Base-by-base conservation (phyloP, 495 filamentous ascomycete genomes). In the Sphaerosporella brunnea region DNA sequence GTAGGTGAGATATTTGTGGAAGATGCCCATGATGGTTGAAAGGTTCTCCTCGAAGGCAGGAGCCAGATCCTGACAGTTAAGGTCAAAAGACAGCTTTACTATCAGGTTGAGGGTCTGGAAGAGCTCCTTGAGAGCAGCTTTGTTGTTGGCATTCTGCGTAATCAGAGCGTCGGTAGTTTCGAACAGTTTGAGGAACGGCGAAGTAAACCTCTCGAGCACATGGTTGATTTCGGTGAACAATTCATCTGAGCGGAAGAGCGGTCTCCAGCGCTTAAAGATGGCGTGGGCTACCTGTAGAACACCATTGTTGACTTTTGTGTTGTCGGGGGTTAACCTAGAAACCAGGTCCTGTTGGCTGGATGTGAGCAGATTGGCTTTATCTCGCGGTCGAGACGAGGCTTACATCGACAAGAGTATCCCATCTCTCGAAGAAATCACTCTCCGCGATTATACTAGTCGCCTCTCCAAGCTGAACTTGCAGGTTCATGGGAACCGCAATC, bases 281-380 rank as follows among this genome's bases (percentile, higher is more conserved):
- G 88, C 93, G 65, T 99, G 92, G 36, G 92, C 92, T 35, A 99
- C 92, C 65, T 88, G 82, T 48, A 99, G 68, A 9, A 99, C 86
- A 50, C 92, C 92, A 61, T 84, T 87, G 63, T 94, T 96, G 56
- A 79, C 70, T 51, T 74, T 72, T 49, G 75, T 72, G 60, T 95
- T 80, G 50, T 77, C 73, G 4, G 75, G 71, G 10, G 82, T 80
- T 16, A 96, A 71, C 35, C 86, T 80, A 15, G 79, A 82, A 45
- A 95, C 85, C 47, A 99, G 77, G 63, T 97, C 88, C 75, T 84
- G 47, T 19, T 23, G 7, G 18, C 10, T 13, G 35, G 11, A 26
- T 19, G 45, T 28, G 18, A 15, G 10, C 43, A 40, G 20, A 20
- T n/a, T n/a, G n/a, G 15, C 34, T 23, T 48, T 25, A 18, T 26